Conservation (phyloP, 352 stramenopile species). For the Globisporangium polare region DNA sequence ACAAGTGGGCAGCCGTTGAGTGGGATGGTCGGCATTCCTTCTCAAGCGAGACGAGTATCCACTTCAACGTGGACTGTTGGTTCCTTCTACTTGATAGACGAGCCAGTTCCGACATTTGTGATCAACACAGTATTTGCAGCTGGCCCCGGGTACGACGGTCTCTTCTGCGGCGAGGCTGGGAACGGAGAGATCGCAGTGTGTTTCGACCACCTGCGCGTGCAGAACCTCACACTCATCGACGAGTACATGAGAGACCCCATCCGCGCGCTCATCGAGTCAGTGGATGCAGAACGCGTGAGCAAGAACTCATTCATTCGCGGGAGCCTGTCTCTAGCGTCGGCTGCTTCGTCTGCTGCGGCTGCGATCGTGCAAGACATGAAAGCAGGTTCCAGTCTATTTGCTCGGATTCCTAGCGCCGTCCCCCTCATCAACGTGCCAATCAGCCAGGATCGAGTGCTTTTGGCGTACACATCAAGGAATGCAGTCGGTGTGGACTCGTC, state of each 20-base stretch:
- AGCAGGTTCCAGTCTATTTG: constrained; percentile 42
- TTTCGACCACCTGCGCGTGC: constrained; percentile 42
- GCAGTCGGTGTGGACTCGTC: constrained; percentile 29
- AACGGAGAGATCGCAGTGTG: constrained; percentile 45
- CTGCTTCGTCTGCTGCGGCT: constrained; percentile 54
- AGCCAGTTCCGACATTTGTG: constrained; percentile 37
- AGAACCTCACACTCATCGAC: constrained; percentile 50
- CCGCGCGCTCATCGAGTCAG: constrained; percentile 59
- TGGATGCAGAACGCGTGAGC: constrained; percentile 51
- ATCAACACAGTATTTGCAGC: constrained; percentile 53
- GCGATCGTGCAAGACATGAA: constrained; percentile 75
- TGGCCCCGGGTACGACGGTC: constrained; percentile 50
- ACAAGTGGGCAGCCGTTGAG: constrained; percentile 47
- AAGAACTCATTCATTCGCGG: constrained; percentile 43
- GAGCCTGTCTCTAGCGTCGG: constrained; percentile 53
- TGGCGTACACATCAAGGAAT: constrained; percentile 46
- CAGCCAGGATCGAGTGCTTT: constrained; percentile 41
- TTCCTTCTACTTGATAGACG: constrained; percentile 66
- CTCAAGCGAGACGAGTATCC: constrained; percentile 40
- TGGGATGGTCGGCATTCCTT: constrained; percentile 53
- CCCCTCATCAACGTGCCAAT: constrained; percentile 49
- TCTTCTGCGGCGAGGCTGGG: constrained; percentile 49
- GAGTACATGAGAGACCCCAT: constrained; percentile 67
- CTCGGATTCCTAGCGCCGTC: constrained; percentile 45
- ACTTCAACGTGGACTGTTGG: constrained; percentile 47